Evolutionary conservation across 805 yeast genomes (phyloP), one percentile per base, ranked within the genome.

Genomic region (Candida xyloterini): DNA sequence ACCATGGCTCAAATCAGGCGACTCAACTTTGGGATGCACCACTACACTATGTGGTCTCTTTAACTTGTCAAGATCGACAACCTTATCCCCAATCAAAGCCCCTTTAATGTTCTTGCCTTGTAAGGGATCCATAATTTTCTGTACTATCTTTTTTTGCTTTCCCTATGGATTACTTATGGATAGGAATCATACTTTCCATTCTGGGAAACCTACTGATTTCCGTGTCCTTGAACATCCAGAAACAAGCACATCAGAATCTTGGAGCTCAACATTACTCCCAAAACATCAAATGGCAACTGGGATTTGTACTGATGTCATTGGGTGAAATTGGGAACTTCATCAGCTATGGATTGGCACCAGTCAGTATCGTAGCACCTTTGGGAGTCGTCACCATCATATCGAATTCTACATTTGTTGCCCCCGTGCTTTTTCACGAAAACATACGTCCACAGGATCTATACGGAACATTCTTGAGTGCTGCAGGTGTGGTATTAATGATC

Each of bases 351-450:
- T 54, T 70, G 30, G 70, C 73, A 0, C 74, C 75, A 0, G 72
- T 72, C 5, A 63, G 71, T 9, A 58, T 70, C 3, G 75, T 73
- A 13, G 67, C 74, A 4, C 76, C 78, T 0, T 43, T 73, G 23
- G 78, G 78, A 4, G 76, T 73, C 1, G 69, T 71, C 26, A 71
- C 78, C 1, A 61, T 70, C 15, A 59, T 74, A 1, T 64, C 76
- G 3, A 73, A 74, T 44, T 63, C 72, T 38, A 60, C 72, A 1
- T 47, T 57, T 26, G 60, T 74, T 15, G 78, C 78, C 0, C 78
- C 78, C 0, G 55, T 73, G 1, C 44, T 71, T 15, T 73, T 72
- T 47, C 62, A 68, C 36, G 74, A 69, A 43, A 52, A 52, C 4
- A 55, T 70, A 10, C 46, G 62, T 10, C 18, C 31, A 9, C 50